Evolutionary conservation across 2,329 filamentous ascomycete genomes (phyloP), one percentile per base, ranked within the genome.

Genomic region (Graphilbum sp.): DNA sequence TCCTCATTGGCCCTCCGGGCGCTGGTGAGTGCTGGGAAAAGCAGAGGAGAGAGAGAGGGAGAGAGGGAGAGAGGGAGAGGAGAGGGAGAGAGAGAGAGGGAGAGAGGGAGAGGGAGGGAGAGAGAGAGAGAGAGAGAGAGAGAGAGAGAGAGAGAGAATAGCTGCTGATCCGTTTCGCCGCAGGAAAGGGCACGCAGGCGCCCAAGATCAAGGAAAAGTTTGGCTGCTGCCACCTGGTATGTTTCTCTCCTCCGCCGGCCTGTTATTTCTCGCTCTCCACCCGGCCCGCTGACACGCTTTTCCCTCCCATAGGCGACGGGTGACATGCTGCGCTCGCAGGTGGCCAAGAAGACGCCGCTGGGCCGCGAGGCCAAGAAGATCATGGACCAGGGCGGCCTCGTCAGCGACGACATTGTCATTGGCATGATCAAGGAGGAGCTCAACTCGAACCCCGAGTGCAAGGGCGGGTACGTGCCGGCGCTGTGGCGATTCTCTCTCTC

Each of bases 371-470:
- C 90, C 49, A 98, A 98, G 79, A 96, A 96, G 77, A 98, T 98
- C 62, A 98, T 98, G 90, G 90, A 98, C 57, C 81, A 88, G 59
- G 90, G 90, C 52, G 88, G 88, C 50, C 76, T 98, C 42, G 90
- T 98, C 59, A 93, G 86, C 61, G 90, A 98, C 62, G 88, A 96
- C 58, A 98, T 98, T 57, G 88, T 98, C 74, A 83, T 98, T 61
- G 86, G 88, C 63, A 98, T 98, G 90, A 98, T 98, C 69, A 88
- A 90, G 75, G 82, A 79, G 59, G 88, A 98, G 71, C 73, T 98
- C 37, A 82, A 92, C 54, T 80, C 72, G 64, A 98, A 98, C 69
- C 64, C 73, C 54, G 88, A 98, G 66, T 98, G 90, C 75, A 83
- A 83, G 67, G 88, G 88, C 63, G 90, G 90, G 88, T 95, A 70